Conservation (phyloP, 441 rosid genomes). For the Corymbia calophylla region DNA sequence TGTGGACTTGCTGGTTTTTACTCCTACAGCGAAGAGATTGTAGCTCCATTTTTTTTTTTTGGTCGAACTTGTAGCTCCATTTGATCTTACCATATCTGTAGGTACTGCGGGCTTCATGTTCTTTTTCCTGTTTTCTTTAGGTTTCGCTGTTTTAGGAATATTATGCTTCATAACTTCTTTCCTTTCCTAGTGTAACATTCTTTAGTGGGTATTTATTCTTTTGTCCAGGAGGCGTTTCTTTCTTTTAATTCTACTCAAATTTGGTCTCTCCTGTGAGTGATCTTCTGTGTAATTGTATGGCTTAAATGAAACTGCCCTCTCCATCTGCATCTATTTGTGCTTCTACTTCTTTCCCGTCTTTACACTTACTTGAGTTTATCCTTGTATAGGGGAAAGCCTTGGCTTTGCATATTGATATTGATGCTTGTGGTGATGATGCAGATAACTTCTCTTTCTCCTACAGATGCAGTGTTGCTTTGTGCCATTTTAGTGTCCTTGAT, state of each 20-base stretch:
- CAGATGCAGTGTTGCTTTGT: not conserved
- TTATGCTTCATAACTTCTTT: not conserved
- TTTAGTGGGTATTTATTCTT: not conserved
- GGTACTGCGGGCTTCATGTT: not conserved
- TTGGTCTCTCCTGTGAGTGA: not conserved
- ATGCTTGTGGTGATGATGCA: not conserved
- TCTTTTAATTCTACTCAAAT: not conserved
- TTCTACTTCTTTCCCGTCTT: not conserved
- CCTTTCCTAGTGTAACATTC: not conserved
- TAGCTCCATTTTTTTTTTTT: not conserved
- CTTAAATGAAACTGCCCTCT: not conserved
- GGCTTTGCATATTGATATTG: not conserved
- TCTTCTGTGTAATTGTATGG: not conserved
- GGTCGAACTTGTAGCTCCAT: not conserved
- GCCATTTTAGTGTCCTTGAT: not conserved
- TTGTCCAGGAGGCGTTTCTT: not conserved
- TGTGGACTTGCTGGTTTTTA: not conserved
- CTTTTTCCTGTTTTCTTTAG: not conserved
- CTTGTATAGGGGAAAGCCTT: not conserved
- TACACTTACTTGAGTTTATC: not conserved
- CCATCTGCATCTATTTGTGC: not conserved
- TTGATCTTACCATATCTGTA: constrained; percentile 3
- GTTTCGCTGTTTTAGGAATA: not conserved
- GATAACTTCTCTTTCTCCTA: not conserved
- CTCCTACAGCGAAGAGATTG: not conserved